Evolutionary conservation across 2,329 filamentous ascomycete genomes (phyloP), one percentile per base, ranked within the genome.

Genomic region (Shiraia sp.): DNA sequence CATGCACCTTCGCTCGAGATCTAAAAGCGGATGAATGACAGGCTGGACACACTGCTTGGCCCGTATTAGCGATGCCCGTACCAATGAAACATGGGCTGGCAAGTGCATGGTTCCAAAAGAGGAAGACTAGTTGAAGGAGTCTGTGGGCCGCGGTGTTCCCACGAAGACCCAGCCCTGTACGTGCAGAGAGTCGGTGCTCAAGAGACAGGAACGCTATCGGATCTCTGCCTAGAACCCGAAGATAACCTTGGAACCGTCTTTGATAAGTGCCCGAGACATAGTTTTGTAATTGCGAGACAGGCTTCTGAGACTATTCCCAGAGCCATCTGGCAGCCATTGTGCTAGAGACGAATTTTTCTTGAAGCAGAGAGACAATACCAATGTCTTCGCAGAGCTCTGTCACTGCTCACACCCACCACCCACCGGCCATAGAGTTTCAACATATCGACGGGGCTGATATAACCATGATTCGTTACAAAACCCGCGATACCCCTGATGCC

Each of bases 1-100:
- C n/a, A n/a, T n/a, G 54, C 55, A 59, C 47, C 54, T 59, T 57
- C 53, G 35, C 45, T 58, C 49, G 41, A 36, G 43, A 63, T 61
- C 63, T 64, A 63, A 65, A 66, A 60, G 57, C 53, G 59, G 62
- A 64, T 8, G 19, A 22, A 22, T 49, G 40, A 51, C 43, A 51
- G 51, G 42, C 57, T 61, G 47, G 57, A 51, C 47, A 35, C 51
- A 38, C 55, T 57, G 54, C 55, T 52, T 37, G 45, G 32, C 33
- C 36, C 33, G 32, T 44, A 51, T 22, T 22, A 53, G 51, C 55
- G 52, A 60, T 38, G 28, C 16, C 16, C 26, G 10, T 32, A 27
- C 32, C 58, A 59, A 63, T 65, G 61, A 40, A 57, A 43, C 34
- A 9, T 16, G 19, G 16, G 34, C 29, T 36, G 19, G 26, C 26